These are phyloP conservation scores for Leucocoprinus birnbaumii DNA, from an alignment of 768 basidiomycete species.

Conservation along the genomic window DNA sequence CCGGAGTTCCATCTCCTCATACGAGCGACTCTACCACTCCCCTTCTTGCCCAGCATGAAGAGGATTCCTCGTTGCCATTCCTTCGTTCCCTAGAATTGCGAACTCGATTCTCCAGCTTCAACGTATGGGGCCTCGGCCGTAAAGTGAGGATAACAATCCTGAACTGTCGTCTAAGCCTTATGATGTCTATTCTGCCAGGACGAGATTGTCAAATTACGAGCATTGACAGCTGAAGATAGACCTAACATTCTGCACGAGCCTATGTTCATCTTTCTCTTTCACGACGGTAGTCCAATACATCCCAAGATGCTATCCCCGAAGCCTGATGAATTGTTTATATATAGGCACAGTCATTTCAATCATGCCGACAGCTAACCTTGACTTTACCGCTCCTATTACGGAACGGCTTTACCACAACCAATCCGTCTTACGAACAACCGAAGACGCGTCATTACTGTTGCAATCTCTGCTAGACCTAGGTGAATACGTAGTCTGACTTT, in stretches of 20 bases:
- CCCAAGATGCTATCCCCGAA: no score
- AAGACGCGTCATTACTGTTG: slow-evolving; percentile 60
- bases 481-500: slow-evolving; percentile 21
- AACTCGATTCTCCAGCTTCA: slow-evolving; percentile 21
- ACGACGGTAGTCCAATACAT: slow-evolving; percentile 37
- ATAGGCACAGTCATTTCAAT: slow-evolving; percentile 61
- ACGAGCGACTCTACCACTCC: neutral
- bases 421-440: slow-evolving; percentile 58
- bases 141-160: slow-evolving; percentile 16
- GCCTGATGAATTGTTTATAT: neutral
- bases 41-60: neutral
- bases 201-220: slow-evolving; percentile 22
- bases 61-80: neutral
- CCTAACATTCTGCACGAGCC: slow-evolving; percentile 56
- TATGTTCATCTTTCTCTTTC: slow-evolving; percentile 62
- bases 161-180: neutral
- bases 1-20: neutral
- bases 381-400: slow-evolving; percentile 53
- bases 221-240: slow-evolving; percentile 44
- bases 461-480: slow-evolving; percentile 57
- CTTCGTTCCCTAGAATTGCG: neutral
- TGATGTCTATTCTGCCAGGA: slow-evolving; percentile 5
- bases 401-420: slow-evolving; percentile 53
- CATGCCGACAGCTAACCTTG: slow-evolving; percentile 39
- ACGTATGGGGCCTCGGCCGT: slow-evolving; percentile 18